Evolutionary conservation across 768 basidiomycete genomes (phyloP).

Genomic region (Postia placenta): DNA sequence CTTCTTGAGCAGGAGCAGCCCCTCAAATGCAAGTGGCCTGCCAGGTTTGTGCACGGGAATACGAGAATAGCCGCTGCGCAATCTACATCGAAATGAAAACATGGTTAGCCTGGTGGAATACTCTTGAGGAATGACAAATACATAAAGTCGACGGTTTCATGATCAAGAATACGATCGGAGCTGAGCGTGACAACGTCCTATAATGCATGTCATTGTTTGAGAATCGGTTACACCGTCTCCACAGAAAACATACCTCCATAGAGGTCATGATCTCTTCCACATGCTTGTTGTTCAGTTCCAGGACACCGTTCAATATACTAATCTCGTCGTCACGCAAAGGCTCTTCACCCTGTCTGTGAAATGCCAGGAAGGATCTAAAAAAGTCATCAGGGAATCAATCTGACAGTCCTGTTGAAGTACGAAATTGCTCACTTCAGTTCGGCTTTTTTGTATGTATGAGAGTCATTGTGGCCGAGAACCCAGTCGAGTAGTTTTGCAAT

Average conservation of each 20-base stretch:
- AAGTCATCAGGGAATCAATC: background rate
- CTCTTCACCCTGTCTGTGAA: conserved; percentile 73
- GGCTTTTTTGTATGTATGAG: conserved; percentile 77
- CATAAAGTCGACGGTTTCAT: conserved; percentile 73
- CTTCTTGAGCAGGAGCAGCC: conserved; percentile 81
- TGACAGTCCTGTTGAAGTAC: background rate
- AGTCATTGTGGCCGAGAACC: conserved; percentile 70
- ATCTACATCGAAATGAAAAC: conserved; percentile 28
- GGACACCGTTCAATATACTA: conserved; percentile 70
- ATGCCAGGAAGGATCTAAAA: conserved; percentile 61
- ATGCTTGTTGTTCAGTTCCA: conserved; percentile 71
- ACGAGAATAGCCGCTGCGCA: conserved; percentile 84
- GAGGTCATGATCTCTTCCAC: conserved; percentile 53
- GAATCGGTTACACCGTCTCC: background rate
- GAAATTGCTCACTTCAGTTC: conserved; percentile 32
- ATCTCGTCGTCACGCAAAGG: conserved; percentile 80
- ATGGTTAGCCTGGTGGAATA: conserved; percentile 3
- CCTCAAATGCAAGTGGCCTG: conserved; percentile 65
- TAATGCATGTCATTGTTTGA: no score
- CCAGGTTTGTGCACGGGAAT: conserved; percentile 82
- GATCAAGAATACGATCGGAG: conserved; percentile 73
- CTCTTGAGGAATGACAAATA: conserved; percentile 29
- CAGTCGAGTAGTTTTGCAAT: conserved; percentile 70
- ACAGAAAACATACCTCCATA: conserved; percentile 33
- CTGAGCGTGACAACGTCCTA: conserved; percentile 82